Evolutionary conservation across 2,329 filamentous ascomycete species (phyloP).

Genomic region (Nannizzia gypsea): DNA sequence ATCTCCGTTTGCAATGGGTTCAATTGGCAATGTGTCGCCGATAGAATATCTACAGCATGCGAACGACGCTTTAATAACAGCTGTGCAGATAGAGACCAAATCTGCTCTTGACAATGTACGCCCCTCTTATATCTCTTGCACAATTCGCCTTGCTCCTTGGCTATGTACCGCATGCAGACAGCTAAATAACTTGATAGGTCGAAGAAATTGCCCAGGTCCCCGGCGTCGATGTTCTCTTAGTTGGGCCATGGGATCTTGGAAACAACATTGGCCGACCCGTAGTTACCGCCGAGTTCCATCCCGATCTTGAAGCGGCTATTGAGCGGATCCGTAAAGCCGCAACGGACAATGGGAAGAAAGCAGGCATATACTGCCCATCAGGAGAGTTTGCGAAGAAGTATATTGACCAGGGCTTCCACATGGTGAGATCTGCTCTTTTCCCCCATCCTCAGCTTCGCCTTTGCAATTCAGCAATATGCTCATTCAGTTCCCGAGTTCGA

Average conservation of each 20-base stretch:
- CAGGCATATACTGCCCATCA: slow-evolving; percentile 44
- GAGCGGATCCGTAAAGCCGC: slow-evolving; percentile 41
- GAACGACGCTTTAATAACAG: slow-evolving; percentile 42
- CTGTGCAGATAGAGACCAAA: slow-evolving; percentile 36
- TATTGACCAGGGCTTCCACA: slow-evolving; percentile 44
- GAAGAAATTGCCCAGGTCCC: slow-evolving; percentile 42
- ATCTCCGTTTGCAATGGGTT: slow-evolving; percentile 42
- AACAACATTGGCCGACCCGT: slow-evolving; percentile 47
- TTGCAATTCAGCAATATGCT: not conserved
- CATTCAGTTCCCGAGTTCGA: not conserved
- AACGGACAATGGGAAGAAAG: slow-evolving; percentile 41
- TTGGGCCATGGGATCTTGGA: slow-evolving; percentile 46
- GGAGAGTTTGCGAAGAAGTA: slow-evolving; percentile 42
- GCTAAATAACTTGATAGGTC: slow-evolving; percentile 20
- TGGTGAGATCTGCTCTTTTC: slow-evolving; percentile 30
- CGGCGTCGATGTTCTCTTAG: slow-evolving; percentile 43
- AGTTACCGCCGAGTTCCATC: slow-evolving; percentile 35
- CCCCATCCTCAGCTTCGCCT: not conserved
- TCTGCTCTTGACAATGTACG: slow-evolving; percentile 28
- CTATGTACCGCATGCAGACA: not conserved
- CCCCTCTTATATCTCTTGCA: no score
- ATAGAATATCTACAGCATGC: slow-evolving; percentile 44
- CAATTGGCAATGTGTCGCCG: slow-evolving; percentile 27
- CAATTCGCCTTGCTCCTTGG: not conserved
- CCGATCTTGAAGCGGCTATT: slow-evolving; percentile 42